These are phyloP conservation scores for Poronia punctata DNA, from an alignment of 495 filamentous ascomycete genomes.

Conservation along the genomic window DNA sequence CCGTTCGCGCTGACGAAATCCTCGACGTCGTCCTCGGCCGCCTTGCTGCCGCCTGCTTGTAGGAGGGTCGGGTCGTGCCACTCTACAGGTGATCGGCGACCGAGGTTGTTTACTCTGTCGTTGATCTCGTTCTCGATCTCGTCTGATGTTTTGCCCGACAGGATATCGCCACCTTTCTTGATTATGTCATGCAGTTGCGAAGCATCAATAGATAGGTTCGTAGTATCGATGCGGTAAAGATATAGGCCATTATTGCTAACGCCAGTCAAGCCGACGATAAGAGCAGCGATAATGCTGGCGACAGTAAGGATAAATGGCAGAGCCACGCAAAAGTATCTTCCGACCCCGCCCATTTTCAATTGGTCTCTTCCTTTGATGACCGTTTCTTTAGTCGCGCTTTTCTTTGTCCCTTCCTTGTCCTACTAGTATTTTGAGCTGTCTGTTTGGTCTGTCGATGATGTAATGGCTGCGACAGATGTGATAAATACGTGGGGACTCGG, in stretches of 20 bases:
- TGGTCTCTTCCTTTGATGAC: conserved; percentile 6
- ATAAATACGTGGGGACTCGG: too few relatives aligned
- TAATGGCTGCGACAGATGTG: too few relatives aligned
- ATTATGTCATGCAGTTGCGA: conserved; percentile 11
- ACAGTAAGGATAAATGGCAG: conserved; percentile 70
- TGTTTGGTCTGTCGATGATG: too few relatives aligned
- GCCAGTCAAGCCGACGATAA: conserved; percentile 66
- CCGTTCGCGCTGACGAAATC: conserved; percentile 51
- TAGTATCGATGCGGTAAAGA: conserved; percentile 63
- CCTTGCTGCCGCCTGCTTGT: not conserved
- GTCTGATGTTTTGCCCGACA: conserved; percentile 10
- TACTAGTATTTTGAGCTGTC: too few relatives aligned
- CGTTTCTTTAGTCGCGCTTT: not conserved
- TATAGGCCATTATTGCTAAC: conserved; percentile 62
- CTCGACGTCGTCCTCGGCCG: conserved; percentile 24
- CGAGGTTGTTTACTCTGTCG: conserved; percentile 9
- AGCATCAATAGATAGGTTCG: conserved; percentile 37
- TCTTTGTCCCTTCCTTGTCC: too few relatives aligned
- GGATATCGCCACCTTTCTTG: conserved; percentile 16
- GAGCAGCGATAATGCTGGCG: conserved; percentile 62
- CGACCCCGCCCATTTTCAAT: conserved; percentile 51
- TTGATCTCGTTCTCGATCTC: conserved; percentile 16
- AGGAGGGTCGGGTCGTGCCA: conserved; percentile 12
- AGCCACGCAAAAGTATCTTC: conserved; percentile 73
- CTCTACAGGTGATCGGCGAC: not conserved